Percentiles rank a stretch among this genome's conserved stretches.
Evolutionary conservation across 2,329 filamentous ascomycete species (phyloP).

Genomic region (Fusarium musae): DNA sequence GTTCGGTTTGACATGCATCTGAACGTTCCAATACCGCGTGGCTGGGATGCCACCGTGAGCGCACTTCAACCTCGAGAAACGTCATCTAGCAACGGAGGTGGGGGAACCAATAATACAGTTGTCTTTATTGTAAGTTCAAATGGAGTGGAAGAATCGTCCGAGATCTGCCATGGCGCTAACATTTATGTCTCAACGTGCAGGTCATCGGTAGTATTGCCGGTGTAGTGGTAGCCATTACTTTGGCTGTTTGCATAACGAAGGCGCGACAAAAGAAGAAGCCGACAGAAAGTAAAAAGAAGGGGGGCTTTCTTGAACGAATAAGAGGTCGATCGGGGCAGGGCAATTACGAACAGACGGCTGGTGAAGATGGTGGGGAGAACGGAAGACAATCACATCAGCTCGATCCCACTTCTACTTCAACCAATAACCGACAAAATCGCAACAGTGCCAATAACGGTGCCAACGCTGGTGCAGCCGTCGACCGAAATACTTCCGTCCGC

Average conservation of each 20-base stretch:
- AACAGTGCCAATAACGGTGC: constrained; percentile 21
- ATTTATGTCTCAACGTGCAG: constrained; percentile 11
- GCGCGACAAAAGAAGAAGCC: constrained; percentile 26
- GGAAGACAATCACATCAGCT: constrained; percentile 43
- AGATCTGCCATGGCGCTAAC: constrained; percentile 2
- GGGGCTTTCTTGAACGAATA: constrained; percentile 36
- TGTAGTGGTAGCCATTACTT: constrained; percentile 15
- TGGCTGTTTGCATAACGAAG: constrained; percentile 33
- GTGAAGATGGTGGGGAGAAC: constrained; percentile 44
- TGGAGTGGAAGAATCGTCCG: background rate
- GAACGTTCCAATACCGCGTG: constrained; percentile 33
- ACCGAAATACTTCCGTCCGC: constrained; percentile 85
- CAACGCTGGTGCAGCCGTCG: constrained; percentile 61
- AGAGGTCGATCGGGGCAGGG: constrained; percentile 23
- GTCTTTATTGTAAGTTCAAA: constrained; percentile 41
- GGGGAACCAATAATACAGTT: constrained; percentile 25
- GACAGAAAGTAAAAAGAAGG: constrained; percentile 32
- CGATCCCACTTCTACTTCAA: constrained; percentile 32
- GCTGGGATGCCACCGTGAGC: constrained; percentile 29
- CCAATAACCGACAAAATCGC: constrained; percentile 24
- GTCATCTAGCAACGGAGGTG: background rate
- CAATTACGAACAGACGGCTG: constrained; percentile 48
- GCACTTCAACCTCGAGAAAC: constrained; percentile 17
- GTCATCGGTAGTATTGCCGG: constrained; percentile 33
- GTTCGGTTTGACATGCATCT: constrained; percentile 37